A percentile compares a stretch with the other conserved stretches of the same genome.
phyloP scores from a whole-genome alignment of 768 basidiomycete species.

The Amyloporia xantha region DNA sequence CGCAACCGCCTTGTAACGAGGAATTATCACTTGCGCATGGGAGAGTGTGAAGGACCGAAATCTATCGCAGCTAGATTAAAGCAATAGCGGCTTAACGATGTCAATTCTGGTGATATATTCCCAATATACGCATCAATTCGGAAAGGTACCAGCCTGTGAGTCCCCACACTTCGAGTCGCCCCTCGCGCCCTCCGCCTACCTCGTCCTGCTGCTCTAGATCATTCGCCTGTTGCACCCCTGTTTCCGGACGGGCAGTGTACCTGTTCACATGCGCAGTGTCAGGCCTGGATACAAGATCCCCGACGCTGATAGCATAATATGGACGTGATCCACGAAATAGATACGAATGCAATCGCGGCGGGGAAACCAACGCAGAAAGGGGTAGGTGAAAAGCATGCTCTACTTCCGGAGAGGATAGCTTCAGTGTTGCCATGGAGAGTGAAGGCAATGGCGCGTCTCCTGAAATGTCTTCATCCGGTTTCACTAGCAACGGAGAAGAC shows the following conservation, averaged over 20 bases:
- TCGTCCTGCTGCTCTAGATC: conserved; percentile 33
- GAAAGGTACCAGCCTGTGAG: conserved; percentile 80
- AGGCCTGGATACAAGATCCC: conserved; percentile 38
- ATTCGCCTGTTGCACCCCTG: conserved; percentile 25
- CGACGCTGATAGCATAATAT: conserved; percentile 65
- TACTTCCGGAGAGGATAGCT: conserved; percentile 57
- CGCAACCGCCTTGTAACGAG: too few species aligned
- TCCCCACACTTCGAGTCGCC: conserved; percentile 70
- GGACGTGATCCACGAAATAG: conserved; percentile 51
- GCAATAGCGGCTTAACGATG: too few species aligned
- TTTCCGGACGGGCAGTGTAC: too few species aligned
- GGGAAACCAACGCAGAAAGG: conserved; percentile 41
- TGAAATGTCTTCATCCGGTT: conserved; percentile 7
- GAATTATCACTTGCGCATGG: too few species aligned
- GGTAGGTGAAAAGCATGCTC: conserved; percentile 68
- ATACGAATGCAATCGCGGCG: conserved; percentile 40
- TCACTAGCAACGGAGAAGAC: neutral
- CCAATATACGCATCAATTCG: conserved; percentile 49
- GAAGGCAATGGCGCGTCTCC: conserved; percentile 53
- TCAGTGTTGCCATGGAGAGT: conserved; percentile 44
- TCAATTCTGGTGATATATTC: conserved; percentile 35
- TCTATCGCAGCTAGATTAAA: too few species aligned
- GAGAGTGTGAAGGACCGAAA: too few species aligned
- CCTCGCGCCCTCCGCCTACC: conserved; percentile 35
- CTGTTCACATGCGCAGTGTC: conserved; percentile 10